phyloP scores from a whole-genome alignment of 495 filamentous ascomycete species.

The Daldinia caldariorum region DNA sequence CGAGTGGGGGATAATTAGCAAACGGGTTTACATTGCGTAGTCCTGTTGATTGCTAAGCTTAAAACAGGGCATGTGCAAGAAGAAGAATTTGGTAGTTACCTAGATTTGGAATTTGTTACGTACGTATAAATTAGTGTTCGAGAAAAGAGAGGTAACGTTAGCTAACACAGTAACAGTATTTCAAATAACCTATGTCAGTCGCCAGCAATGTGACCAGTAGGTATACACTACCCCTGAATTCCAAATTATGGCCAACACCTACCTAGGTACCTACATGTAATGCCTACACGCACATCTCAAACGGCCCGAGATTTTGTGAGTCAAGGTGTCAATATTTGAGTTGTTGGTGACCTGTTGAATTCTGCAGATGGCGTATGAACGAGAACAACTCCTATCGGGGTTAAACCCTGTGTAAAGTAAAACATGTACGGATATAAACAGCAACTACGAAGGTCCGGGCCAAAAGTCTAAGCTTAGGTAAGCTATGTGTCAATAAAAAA shows the following conservation, averaged over 20 bases:
- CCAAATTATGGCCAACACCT: slow-evolving; percentile 21
- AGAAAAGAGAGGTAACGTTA: not conserved
- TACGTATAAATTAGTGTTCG: not conserved
- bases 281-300: not conserved
- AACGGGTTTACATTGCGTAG: not conserved
- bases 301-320: slow-evolving; percentile 13
- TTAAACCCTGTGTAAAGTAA: not conserved
- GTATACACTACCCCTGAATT: slow-evolving; percentile 13
- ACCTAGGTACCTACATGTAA: too few species aligned
- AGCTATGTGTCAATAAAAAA: too few species aligned
- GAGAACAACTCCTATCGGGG: not conserved
- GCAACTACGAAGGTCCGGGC: too few species aligned
- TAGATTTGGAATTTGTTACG: slow-evolving; percentile 35
- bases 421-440: not conserved
- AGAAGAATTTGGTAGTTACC: not conserved
- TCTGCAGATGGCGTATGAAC: not conserved
- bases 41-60: slow-evolving; percentile 22
- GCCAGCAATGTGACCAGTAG: not conserved
- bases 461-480: too few species aligned
- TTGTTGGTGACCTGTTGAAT: slow-evolving; percentile 14
- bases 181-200: not conserved
- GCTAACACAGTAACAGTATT: slow-evolving; percentile 1
- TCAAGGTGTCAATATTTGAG: slow-evolving; percentile 23
- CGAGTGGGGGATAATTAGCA: slow-evolving; percentile 14
- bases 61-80: slow-evolving; percentile 18